A percentile compares a stretch with the other conserved stretches of the same genome.
phyloP scores from a whole-genome alignment of 768 basidiomycete species.

The Porphyrellus cyaneotinctus region DNA sequence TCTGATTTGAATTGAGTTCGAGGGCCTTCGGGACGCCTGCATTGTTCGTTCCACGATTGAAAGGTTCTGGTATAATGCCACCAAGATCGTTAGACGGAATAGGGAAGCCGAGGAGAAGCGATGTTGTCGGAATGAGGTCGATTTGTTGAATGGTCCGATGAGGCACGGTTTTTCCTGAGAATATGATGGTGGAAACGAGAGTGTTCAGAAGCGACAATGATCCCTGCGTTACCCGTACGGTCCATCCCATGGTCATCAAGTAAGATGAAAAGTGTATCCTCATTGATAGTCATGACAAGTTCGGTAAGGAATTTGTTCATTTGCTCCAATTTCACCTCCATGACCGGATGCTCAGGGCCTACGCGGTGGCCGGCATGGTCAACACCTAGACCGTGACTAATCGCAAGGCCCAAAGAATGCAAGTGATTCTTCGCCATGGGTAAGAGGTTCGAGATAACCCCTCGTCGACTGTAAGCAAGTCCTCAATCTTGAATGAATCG shows the following conservation, averaged over 20 bases:
- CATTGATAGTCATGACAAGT: conserved; percentile 70
- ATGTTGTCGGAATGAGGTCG: conserved; percentile 84
- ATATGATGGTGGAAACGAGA: conserved; percentile 52
- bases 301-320: conserved; percentile 77
- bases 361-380: conserved; percentile 96
- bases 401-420: conserved; percentile 75
- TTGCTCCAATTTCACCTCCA: conserved; percentile 81
- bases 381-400: conserved; percentile 93
- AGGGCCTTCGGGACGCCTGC: conserved; percentile 55
- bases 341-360: conserved; percentile 82
- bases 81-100: conserved; percentile 97
- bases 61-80: conserved; percentile 85
- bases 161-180: conserved; percentile 51
- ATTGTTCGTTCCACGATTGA: conserved; percentile 46
- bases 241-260: conserved; percentile 99
- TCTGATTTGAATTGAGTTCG: conserved; percentile 67
- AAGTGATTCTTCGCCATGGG: conserved; percentile 59
- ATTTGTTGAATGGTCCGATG: conserved; percentile 85
- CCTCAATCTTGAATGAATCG: conserved; percentile 98
- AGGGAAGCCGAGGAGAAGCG: conserved; percentile 86
- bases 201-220: conserved; percentile 39
- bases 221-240: conserved; percentile 39
- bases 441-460: conserved; percentile 80
- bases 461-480: conserved; percentile 94
- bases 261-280: conserved; percentile 88